A percentile compares a stretch with the other conserved stretches of the same genome.
Conservation (phyloP, 2,329 filamentous ascomycete species). For the Drechslerella coelobrocha region DNA sequence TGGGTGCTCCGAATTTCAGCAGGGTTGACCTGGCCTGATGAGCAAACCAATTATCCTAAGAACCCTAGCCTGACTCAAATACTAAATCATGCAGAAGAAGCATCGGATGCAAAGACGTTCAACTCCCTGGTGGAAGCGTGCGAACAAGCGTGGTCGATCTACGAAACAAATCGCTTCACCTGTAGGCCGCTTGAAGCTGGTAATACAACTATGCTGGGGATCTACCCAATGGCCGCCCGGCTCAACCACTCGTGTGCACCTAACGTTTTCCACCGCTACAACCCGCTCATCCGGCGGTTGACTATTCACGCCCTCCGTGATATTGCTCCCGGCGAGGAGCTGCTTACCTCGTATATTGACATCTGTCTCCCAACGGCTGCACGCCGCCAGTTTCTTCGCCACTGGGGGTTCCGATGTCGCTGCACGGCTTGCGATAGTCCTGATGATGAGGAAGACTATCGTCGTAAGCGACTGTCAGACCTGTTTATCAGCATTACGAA, state of each 20-base stretch:
- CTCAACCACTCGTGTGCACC: constrained; percentile 56
- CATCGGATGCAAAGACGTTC: constrained; percentile 24
- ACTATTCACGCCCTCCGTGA: constrained; percentile 54
- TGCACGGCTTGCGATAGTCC: constrained; percentile 32
- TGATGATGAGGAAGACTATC: constrained; percentile 28
- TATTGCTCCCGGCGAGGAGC: constrained; percentile 54
- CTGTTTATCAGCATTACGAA: constrained; percentile 16
- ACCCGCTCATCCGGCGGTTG: constrained; percentile 41
- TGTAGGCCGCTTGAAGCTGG: constrained; percentile 20
- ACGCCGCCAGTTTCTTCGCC: constrained; percentile 17
- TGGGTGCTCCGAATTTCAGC: constrained; percentile 3
- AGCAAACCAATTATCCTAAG: too few species aligned
- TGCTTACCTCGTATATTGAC: constrained; percentile 53
- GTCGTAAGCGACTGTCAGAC: constrained; percentile 33
- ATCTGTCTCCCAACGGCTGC: constrained; percentile 40
- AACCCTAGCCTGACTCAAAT: background rate
- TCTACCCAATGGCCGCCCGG: constrained; percentile 54
- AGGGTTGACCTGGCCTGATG: too few species aligned
- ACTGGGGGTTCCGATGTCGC: constrained; percentile 41
- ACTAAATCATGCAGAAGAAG: constrained; percentile 11
- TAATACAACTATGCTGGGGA: constrained; percentile 18
- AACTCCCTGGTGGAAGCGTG: constrained; percentile 23
- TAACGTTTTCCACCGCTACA: constrained; percentile 55
- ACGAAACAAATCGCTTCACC: constrained; percentile 47
- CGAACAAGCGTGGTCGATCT: constrained; percentile 47